Conservation (phyloP, 768 basidiomycete species). For the Lentinula aciculospora region DNA sequence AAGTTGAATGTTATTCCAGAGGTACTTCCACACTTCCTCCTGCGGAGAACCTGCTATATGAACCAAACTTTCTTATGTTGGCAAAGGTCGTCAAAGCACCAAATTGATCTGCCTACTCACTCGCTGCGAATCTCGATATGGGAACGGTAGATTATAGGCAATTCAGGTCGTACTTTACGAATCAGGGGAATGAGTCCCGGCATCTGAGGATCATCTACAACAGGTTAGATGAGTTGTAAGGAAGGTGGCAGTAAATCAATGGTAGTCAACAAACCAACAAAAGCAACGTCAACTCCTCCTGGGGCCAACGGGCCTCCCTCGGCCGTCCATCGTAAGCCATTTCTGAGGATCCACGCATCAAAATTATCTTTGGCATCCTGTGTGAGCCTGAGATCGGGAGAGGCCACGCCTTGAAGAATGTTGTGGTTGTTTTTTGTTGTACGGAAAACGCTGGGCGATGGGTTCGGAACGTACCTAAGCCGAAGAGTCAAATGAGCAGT, state of each 20-base stretch:
- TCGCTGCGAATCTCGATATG: conserved; percentile 93
- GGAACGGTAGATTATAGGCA: conserved; percentile 90
- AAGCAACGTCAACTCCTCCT: conserved; percentile 82
- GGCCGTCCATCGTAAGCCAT: conserved; percentile 83
- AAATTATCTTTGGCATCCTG: conserved; percentile 75
- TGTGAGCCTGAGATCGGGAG: conserved; percentile 70
- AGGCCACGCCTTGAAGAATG: conserved; percentile 89
- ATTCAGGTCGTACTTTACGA: conserved; percentile 73
- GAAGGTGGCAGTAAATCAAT: not conserved
- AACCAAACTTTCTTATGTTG: conserved; percentile 34
- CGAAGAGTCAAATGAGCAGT: conserved; percentile 7
- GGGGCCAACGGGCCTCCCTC: conserved; percentile 80
- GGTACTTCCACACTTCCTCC: conserved; percentile 90
- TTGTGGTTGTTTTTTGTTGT: conserved; percentile 96
- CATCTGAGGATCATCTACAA: conserved; percentile 82
- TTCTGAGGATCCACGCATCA: conserved; percentile 86
- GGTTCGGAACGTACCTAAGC: conserved; percentile 80
- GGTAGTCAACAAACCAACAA: conserved; percentile 58
- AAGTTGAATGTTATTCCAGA: conserved; percentile 88
- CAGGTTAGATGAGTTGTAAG: conserved; percentile 8
- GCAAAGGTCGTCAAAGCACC: not conserved
- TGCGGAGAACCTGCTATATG: conserved; percentile 80
- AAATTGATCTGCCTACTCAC: conserved; percentile 16
- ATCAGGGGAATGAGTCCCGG: conserved; percentile 92
- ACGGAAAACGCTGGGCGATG: conserved; percentile 84